Evolutionary conservation across 257 asterid genomes (phyloP).

Genomic region (Solanum chiquidenum): DNA sequence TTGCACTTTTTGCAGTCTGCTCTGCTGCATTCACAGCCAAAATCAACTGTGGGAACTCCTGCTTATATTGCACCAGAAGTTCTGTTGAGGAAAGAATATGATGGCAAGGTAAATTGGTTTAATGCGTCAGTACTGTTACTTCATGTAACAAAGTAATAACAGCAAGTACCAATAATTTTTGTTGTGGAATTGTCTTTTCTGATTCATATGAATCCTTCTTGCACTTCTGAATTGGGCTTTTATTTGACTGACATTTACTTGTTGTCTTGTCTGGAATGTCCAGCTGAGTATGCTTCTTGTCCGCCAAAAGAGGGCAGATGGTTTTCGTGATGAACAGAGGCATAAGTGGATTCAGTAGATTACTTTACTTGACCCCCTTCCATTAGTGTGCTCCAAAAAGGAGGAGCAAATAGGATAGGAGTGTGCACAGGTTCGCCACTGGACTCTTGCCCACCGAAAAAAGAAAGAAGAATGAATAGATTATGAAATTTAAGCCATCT

Average conservation of each 20-base stretch:
- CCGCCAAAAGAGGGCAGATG: background rate
- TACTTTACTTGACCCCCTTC: background rate
- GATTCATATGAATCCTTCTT: background rate
- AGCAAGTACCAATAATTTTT: background rate
- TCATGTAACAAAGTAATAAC: background rate
- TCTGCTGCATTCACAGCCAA: slow-evolving; percentile 83
- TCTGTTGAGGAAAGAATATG: slow-evolving; percentile 61
- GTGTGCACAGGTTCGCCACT: background rate
- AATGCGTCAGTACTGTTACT: background rate
- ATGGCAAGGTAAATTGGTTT: slow-evolving; percentile 59
- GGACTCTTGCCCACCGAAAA: background rate
- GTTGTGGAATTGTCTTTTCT: background rate
- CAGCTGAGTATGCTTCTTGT: background rate
- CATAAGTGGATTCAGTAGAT: background rate
- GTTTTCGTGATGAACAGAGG: background rate
- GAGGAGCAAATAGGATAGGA: background rate
- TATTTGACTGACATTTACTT: background rate
- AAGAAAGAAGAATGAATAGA: background rate
- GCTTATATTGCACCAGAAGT: slow-evolving; percentile 94
- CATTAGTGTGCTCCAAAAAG: background rate
- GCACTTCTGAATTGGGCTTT: background rate
- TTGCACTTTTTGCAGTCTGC: slow-evolving; percentile 47
- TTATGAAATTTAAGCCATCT: background rate
- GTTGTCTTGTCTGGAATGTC: background rate
- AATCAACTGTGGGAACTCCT: slow-evolving; percentile 91